Evolutionary conservation across 2,329 filamentous ascomycete species (phyloP).

Genomic region (Trichoderma semiorbis): DNA sequence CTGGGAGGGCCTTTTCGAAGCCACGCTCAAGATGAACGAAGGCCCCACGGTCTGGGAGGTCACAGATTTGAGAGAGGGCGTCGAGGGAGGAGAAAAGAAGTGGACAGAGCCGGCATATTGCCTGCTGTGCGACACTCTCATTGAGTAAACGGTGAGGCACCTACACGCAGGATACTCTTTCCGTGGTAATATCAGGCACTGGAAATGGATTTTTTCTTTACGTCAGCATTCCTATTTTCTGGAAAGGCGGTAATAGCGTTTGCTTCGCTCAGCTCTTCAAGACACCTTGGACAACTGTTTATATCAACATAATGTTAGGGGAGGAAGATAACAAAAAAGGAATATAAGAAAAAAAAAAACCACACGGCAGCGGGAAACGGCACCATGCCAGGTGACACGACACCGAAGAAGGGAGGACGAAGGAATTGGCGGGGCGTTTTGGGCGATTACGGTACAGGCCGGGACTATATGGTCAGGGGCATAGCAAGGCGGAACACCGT

Average conservation of each 20-base stretch:
- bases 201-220: not conserved
- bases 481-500: slow-evolving; percentile 8
- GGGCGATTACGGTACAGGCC: slow-evolving; percentile 7
- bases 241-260: not conserved
- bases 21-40: slow-evolving; percentile 44
- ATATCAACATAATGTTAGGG: not conserved
- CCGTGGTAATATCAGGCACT: not conserved
- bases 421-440: slow-evolving; percentile 5
- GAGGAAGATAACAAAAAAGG: not conserved
- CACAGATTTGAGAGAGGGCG: slow-evolving; percentile 46
- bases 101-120: slow-evolving; percentile 52
- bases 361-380: not conserved
- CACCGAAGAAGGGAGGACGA: not conserved
- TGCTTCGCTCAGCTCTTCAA: not conserved
- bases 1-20: slow-evolving; percentile 52
- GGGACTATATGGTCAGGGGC: slow-evolving; percentile 6
- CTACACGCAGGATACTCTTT: not conserved
- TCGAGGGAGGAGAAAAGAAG: slow-evolving; percentile 47
- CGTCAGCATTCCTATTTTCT: not conserved
- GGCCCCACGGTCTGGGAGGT: slow-evolving; percentile 51
- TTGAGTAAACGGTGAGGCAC: slow-evolving; percentile 36
- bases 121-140: slow-evolving; percentile 46
- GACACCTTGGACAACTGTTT: not conserved
- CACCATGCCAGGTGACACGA: not conserved
- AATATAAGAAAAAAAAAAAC: not conserved